Evolutionary conservation across 2,329 filamentous ascomycete genomes (phyloP).

Genomic region (Ophiocordyceps camponoti-floridani): DNA sequence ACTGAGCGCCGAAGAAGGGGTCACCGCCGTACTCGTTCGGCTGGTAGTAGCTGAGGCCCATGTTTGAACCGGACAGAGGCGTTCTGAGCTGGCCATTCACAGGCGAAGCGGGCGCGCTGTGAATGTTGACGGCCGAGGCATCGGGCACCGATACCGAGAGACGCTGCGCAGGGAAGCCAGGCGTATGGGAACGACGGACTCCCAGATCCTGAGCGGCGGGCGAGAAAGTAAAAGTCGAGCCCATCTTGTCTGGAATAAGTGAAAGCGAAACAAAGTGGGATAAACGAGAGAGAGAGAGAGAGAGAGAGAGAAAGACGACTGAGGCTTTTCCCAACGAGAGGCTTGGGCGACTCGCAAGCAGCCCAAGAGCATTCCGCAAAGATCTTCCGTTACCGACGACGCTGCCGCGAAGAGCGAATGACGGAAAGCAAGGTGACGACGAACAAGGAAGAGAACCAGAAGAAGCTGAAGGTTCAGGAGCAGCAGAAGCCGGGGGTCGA

Average conservation of each 20-base stretch:
- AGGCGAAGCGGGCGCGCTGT: slow-evolving; percentile 13
- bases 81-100: slow-evolving; percentile 19
- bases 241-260: slow-evolving; percentile 13
- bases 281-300: background rate
- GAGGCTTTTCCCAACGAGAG: background rate
- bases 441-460: too few species aligned
- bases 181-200: slow-evolving; percentile 13
- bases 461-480: background rate
- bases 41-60: slow-evolving; percentile 23
- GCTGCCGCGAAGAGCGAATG: background rate
- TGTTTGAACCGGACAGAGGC: slow-evolving; percentile 28
- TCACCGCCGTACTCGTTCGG: slow-evolving; percentile 32
- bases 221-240: slow-evolving; percentile 23
- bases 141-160: slow-evolving; percentile 14
- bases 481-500: background rate
- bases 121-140: slow-evolving; percentile 19
- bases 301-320: background rate
- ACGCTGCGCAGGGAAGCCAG: slow-evolving; percentile 7
- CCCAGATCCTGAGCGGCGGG: slow-evolving; percentile 18
- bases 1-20: slow-evolving; percentile 32
- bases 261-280: background rate
- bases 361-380: background rate
- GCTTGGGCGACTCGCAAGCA: background rate
- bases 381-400: background rate
- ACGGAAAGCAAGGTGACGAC: background rate